Evolutionary conservation across 768 basidiomycete species (phyloP).

Genomic region (Harrya chromipes): DNA sequence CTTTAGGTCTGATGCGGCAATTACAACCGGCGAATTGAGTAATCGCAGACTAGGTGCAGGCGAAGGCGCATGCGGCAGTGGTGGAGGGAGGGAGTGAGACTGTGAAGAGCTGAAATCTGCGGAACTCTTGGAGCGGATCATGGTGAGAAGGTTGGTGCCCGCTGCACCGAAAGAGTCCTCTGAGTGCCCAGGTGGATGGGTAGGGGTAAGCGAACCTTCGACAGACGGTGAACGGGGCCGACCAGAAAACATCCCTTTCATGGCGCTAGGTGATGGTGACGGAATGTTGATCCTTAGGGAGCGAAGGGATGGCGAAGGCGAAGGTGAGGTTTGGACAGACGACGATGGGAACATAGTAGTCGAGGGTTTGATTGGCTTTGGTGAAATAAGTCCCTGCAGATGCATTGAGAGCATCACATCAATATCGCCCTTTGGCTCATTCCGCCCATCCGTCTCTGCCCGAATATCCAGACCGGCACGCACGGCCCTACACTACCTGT

Average conservation of each 20-base stretch:
- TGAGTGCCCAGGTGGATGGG: slow-evolving; percentile 35
- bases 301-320: slow-evolving; percentile 29
- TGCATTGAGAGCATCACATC: slow-evolving; percentile 83
- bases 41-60: slow-evolving; percentile 28
- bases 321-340: slow-evolving; percentile 23
- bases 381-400: slow-evolving; percentile 52
- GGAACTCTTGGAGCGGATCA: slow-evolving; percentile 43
- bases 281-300: slow-evolving; percentile 21
- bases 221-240: slow-evolving; percentile 31
- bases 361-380: slow-evolving; percentile 18
- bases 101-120: slow-evolving; percentile 23
- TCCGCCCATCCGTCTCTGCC: slow-evolving; percentile 37
- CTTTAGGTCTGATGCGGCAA: slow-evolving; percentile 34
- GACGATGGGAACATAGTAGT: slow-evolving; percentile 11
- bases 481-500: slow-evolving; percentile 46
- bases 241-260: slow-evolving; percentile 24
- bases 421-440: slow-evolving; percentile 75
- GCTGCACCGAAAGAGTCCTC: slow-evolving; percentile 58
- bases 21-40: slow-evolving; percentile 15
- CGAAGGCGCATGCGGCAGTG: slow-evolving; percentile 19
- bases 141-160: slow-evolving; percentile 52
- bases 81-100: slow-evolving; percentile 32
- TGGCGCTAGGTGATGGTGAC: slow-evolving; percentile 13
- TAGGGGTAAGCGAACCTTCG: slow-evolving; percentile 40
- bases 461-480: slow-evolving; percentile 62